These are phyloP conservation scores for Suillus bovinus DNA, from an alignment of 768 basidiomycete species.

Conservation along the genomic window DNA sequence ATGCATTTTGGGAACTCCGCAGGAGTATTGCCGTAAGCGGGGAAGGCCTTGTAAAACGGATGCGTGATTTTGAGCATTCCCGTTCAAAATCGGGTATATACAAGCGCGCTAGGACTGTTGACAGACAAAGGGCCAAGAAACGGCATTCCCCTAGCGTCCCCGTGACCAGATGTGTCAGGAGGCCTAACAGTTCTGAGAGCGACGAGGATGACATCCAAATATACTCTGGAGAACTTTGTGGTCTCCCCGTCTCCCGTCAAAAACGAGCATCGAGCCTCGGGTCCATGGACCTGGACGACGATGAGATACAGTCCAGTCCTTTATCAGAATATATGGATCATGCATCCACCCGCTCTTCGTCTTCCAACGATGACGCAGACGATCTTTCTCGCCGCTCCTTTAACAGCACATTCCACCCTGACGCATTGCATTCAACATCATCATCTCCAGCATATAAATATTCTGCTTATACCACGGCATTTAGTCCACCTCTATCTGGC, in stretches of 20 bases:
- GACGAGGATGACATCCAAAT: conserved; percentile 62
- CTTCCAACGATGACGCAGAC: conserved; percentile 5
- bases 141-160: conserved; percentile 31
- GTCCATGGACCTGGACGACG: conserved; percentile 40
- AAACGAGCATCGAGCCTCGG: conserved; percentile 49
- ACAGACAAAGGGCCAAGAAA: conserved; percentile 43
- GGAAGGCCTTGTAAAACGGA: conserved; percentile 67
- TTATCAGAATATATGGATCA: conserved; percentile 20
- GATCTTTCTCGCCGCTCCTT: conserved; percentile 1
- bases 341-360: conserved; percentile 15
- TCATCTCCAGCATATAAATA: conserved; percentile 27
- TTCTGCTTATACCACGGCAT: conserved; percentile 29
- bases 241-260: conserved; percentile 36
- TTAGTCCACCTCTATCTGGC: conserved; percentile 18
- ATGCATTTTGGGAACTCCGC: conserved; percentile 66
- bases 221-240: conserved; percentile 34
- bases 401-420: neutral
- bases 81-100: conserved; percentile 43
- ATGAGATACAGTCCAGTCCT: conserved; percentile 18
- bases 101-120: conserved; percentile 39
- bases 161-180: conserved; percentile 16
- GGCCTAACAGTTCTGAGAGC: conserved; percentile 31
- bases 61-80: conserved; percentile 69
- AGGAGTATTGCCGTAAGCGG: conserved; percentile 62
- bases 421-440: conserved; percentile 22